Evolutionary conservation across 148 eudicot genomes (phyloP).

Genomic region (Camellia granthamiana): DNA sequence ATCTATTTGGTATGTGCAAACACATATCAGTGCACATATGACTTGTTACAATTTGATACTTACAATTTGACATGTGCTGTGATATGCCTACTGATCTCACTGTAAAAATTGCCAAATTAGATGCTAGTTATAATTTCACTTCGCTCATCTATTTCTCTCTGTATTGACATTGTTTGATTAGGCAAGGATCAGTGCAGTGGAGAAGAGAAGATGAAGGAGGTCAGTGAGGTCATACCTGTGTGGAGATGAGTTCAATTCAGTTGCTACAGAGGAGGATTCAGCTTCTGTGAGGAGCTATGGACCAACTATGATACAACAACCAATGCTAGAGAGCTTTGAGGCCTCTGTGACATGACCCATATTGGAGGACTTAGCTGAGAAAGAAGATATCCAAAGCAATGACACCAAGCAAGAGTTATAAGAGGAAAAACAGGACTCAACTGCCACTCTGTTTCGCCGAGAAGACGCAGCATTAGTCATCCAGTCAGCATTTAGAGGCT

Average conservation of each 20-base stretch:
- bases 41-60: too few species aligned
- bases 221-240: constrained; percentile 70
- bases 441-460: background rate
- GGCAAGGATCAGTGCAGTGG: constrained; percentile 34
- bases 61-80: too few species aligned
- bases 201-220: constrained; percentile 42
- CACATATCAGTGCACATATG: too few species aligned
- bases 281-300: constrained; percentile 35
- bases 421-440: background rate
- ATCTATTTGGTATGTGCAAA: too few species aligned
- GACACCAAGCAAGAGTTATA: background rate
- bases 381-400: constrained; percentile 24
- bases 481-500: constrained; percentile 4
- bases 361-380: background rate
- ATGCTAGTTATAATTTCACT: too few species aligned
- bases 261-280: constrained; percentile 62
- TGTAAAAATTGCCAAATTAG: too few species aligned
- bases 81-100: too few species aligned
- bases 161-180: constrained; percentile 1
- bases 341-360: background rate
- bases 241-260: constrained; percentile 66
- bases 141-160: too few species aligned
- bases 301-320: constrained; percentile 8
- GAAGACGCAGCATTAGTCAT: constrained; percentile 7
- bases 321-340: constrained; percentile 43